These are phyloP conservation scores for Hemileccinum impolitum DNA, from an alignment of 768 basidiomycete genomes.

Conservation along the genomic window DNA sequence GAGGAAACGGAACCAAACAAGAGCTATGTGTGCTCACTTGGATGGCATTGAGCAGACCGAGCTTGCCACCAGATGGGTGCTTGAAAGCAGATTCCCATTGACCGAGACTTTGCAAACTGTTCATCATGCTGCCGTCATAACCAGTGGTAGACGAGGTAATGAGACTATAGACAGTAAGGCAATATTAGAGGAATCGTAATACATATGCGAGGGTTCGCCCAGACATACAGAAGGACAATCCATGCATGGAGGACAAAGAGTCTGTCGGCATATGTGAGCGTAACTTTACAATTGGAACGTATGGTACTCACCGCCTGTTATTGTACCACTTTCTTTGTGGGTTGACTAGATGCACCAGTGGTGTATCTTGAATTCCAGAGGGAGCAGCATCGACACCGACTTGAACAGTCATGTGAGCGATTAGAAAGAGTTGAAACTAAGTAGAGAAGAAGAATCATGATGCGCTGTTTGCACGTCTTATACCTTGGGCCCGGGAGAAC, in stretches of 20 bases:
- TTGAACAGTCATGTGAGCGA: slow-evolving; percentile 1
- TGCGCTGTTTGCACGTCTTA: no score
- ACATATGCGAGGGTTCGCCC: neutral
- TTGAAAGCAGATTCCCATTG: slow-evolving; percentile 65
- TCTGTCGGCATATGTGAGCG: slow-evolving; percentile 30
- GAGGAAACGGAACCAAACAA: neutral
- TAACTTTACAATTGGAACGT: neutral
- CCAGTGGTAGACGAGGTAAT: slow-evolving; percentile 76
- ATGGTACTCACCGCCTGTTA: slow-evolving; percentile 54
- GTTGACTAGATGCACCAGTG: slow-evolving; percentile 55
- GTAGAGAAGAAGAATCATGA: no score
- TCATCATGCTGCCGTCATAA: slow-evolving; percentile 79
- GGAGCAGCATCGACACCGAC: slow-evolving; percentile 54
- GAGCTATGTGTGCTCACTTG: slow-evolving; percentile 40
- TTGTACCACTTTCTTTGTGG: slow-evolving; percentile 73
- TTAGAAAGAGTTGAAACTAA: neutral
- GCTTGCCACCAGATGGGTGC: slow-evolving; percentile 50
- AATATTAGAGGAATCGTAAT: neutral
- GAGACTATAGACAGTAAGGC: slow-evolving; percentile 43
- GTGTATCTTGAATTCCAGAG: slow-evolving; percentile 25
- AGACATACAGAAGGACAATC: slow-evolving; percentile 61
- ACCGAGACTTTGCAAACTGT: slow-evolving; percentile 65
- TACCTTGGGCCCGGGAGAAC: neutral
- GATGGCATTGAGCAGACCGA: slow-evolving; percentile 72
- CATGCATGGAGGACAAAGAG: slow-evolving; percentile 63